Evolutionary conservation across 2,329 filamentous ascomycete genomes (phyloP), one percentile per base, ranked within the genome.

Genomic region (Colletotrichum sp.): DNA sequence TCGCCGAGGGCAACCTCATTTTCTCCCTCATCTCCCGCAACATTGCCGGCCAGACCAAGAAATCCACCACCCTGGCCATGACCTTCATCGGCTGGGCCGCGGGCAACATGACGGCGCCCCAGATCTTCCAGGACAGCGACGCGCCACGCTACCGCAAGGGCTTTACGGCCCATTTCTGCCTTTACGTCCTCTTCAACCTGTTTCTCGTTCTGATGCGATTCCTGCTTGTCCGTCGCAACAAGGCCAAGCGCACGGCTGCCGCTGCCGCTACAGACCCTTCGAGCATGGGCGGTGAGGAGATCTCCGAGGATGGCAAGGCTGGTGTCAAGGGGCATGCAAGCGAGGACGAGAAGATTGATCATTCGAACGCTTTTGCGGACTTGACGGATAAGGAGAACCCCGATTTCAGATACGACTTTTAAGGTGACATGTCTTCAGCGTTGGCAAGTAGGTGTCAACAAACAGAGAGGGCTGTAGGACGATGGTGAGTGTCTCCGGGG

Each of bases 11-110:
- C 0, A 86, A 85, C 0, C 84, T 94, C 15, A 90, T 93, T 39
- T 90, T 94, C 0, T 89, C 90, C 0, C 94, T 93, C 93, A 92
- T 94, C 72, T 88, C 94, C 8, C 91, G 89, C 13, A 94, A 94
- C 81, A 93, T 92, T 0, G 93, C 88, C 0, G 93, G 93, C 13
- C 90, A 89, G n/a, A 94, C 92, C 6, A 94, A 94, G 83, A 93
- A 92, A 79, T 87, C 90, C 66, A 88, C 92, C 57, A 92, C 93
- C 87, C 89, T 91, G 0, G 88, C 89, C 0, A 68, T 73, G 57
- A 68, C 64, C n/a, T 73, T 75, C 39, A 73, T 75, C 65, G 73
- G 57, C 70, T 75, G 68, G 69, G 63, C 69, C 28, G 64, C 65
- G 7, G 93, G 93, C 7, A 94, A 94, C 81, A 93, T 94, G 73